Conservation (phyloP, 1,284 basidiomycete species). For the Thelephora terrestris region DNA sequence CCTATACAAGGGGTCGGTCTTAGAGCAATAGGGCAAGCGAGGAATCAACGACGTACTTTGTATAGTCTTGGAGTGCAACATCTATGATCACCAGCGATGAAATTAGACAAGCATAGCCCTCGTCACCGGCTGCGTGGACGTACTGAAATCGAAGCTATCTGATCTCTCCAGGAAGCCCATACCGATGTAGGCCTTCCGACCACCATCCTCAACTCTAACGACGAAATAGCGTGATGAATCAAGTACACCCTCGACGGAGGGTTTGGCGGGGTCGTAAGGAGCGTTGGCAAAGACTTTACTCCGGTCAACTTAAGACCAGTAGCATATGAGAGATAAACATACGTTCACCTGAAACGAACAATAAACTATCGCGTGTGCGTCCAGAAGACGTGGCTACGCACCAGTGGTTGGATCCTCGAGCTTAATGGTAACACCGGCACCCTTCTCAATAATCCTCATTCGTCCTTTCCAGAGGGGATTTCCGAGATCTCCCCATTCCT, state of each 20-base stretch:
- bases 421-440: slow-evolving; percentile 45
- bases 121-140: slow-evolving; percentile 19
- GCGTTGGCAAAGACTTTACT: slow-evolving; percentile 79
- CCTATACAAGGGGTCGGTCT: slow-evolving; percentile 24
- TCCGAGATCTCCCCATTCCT: slow-evolving; percentile 78
- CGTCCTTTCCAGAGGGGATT: slow-evolving; percentile 85
- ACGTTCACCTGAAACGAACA: slow-evolving; percentile 14
- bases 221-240: slow-evolving; percentile 97
- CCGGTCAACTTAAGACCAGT: not conserved
- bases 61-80: slow-evolving; percentile 92
- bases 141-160: slow-evolving; percentile 92
- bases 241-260: slow-evolving; percentile 88
- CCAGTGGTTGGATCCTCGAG: slow-evolving; percentile 75
- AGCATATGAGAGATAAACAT: slow-evolving; percentile 2
- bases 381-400: slow-evolving; percentile 21
- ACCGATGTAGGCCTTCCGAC: slow-evolving; percentile 85
- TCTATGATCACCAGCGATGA: slow-evolving; percentile 33
- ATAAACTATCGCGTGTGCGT: not conserved
- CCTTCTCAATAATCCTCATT: slow-evolving; percentile 73
- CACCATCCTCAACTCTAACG: slow-evolving; percentile 79
- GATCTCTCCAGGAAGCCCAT: slow-evolving; percentile 89
- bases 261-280: slow-evolving; percentile 75
- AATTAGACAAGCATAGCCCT: not conserved
- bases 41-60: slow-evolving; percentile 49
- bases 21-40: not conserved